Conservation (phyloP, 352 stramenopile genomes). For the Phytopythium montanum region DNA sequence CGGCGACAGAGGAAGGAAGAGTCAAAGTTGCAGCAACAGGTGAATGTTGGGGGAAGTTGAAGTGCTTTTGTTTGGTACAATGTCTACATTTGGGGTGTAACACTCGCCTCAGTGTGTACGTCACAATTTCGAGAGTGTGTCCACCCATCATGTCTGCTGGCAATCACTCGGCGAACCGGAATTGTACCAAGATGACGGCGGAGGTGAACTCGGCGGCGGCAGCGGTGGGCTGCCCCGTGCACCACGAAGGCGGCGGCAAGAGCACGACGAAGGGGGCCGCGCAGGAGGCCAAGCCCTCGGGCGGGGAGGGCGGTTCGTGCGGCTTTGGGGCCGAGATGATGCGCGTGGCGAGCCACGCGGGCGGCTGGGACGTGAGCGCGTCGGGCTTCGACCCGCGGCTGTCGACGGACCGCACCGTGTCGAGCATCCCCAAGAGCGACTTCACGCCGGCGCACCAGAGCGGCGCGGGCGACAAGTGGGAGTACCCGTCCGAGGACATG, state of each 20-base stretch:
- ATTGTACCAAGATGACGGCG: constrained; percentile 41
- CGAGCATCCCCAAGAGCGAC: constrained; percentile 94
- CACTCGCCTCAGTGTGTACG: too few species aligned
- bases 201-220: constrained; percentile 64
- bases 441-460: constrained; percentile 66
- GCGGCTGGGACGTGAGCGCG: constrained; percentile 29
- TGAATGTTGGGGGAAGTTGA: too few species aligned
- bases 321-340: constrained; percentile 68
- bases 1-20: too few species aligned
- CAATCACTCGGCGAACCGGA: constrained; percentile 1
- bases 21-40: too few species aligned
- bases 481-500: constrained; percentile 97
- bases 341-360: constrained; percentile 37
- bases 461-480: constrained; percentile 75
- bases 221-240: constrained; percentile 41
- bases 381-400: constrained; percentile 25
- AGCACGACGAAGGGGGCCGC: constrained; percentile 8
- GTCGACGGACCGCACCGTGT: constrained; percentile 86
- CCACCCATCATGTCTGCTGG: too few species aligned
- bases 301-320: constrained; percentile 16
- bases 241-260: constrained; percentile 17
- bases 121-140: too few species aligned
- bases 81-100: too few species aligned
- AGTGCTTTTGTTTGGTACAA: too few species aligned
- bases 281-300: constrained; percentile 6